Conservation (phyloP, 768 basidiomycete genomes). For the Neoboletus brunneissimus region DNA sequence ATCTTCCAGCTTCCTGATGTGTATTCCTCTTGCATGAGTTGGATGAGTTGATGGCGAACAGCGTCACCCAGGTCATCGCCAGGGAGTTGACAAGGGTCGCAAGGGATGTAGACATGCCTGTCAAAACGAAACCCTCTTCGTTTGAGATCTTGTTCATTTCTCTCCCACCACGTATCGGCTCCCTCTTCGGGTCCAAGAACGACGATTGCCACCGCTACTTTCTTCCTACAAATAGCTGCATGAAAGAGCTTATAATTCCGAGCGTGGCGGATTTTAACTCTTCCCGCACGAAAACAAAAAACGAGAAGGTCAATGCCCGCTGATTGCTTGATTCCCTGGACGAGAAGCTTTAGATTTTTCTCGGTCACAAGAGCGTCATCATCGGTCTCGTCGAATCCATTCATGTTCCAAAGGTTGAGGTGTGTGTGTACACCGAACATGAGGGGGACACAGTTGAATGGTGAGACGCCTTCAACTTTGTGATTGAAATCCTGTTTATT, state of each 20-base stretch:
- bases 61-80: neutral
- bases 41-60: neutral
- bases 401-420: slow-evolving; percentile 18
- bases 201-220: slow-evolving; percentile 30
- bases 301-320: slow-evolving; percentile 24
- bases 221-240: slow-evolving; percentile 29
- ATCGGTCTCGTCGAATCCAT: slow-evolving; percentile 12
- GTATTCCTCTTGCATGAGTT: slow-evolving; percentile 12
- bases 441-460: slow-evolving; percentile 5
- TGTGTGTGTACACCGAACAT: slow-evolving; percentile 7
- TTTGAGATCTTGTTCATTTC: slow-evolving; percentile 22
- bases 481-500: neutral
- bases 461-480: neutral
- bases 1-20: slow-evolving; percentile 16
- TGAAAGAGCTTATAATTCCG: slow-evolving; percentile 33
- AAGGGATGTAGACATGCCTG: slow-evolving; percentile 26
- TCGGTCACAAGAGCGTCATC: slow-evolving; percentile 11
- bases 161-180: slow-evolving; percentile 26
- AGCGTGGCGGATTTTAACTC: slow-evolving; percentile 15
- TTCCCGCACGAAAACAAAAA: slow-evolving; percentile 28
- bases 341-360: slow-evolving; percentile 15
- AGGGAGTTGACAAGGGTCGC: neutral
- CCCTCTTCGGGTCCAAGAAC: slow-evolving; percentile 33
- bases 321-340: slow-evolving; percentile 13
- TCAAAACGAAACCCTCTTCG: slow-evolving; percentile 23